Conservation (phyloP, 108 stramenopile species). For the Pseudonitzschia multistriata region DNA sequence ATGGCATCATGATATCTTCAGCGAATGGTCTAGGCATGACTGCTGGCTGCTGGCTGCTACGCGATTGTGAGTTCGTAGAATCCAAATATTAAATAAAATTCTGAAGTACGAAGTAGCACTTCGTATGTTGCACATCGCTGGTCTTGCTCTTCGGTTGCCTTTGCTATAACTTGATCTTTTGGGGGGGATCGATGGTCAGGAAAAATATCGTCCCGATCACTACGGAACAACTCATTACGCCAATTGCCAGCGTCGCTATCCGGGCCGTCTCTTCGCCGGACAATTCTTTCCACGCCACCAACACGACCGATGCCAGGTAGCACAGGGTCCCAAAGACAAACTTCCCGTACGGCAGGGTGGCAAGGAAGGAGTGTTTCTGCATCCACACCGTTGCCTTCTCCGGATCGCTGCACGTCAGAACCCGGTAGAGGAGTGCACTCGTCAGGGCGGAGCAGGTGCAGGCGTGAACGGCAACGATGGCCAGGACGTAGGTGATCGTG, state of each 20-base stretch:
- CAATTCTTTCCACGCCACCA: neutral
- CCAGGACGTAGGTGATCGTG: neutral
- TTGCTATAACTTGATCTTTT: neutral
- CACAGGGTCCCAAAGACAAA: neutral
- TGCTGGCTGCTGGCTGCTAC: too few relatives aligned
- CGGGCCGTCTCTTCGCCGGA: neutral
- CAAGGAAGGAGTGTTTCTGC: neutral
- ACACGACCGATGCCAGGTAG: neutral
- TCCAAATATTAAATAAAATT: too few relatives aligned
- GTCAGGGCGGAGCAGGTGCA: conserved; percentile 5
- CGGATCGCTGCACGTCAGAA: neutral
- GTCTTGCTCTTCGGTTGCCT: neutral
- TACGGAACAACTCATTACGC: neutral
- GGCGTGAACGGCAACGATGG: conserved; percentile 1
- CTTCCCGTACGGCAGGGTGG: neutral
- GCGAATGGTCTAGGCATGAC: too few relatives aligned
- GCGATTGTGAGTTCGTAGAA: too few relatives aligned
- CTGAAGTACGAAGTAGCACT: too few relatives aligned
- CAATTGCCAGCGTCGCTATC: neutral
- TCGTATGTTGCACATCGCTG: too few relatives aligned
- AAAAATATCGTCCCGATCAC: neutral
- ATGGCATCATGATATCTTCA: too few relatives aligned
- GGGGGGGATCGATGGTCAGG: neutral
- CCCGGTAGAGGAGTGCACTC: neutral
- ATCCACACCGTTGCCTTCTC: neutral